Evolutionary conservation across 169 alveolate genomes (phyloP).

Genomic region (Plasmodium sp.): DNA sequence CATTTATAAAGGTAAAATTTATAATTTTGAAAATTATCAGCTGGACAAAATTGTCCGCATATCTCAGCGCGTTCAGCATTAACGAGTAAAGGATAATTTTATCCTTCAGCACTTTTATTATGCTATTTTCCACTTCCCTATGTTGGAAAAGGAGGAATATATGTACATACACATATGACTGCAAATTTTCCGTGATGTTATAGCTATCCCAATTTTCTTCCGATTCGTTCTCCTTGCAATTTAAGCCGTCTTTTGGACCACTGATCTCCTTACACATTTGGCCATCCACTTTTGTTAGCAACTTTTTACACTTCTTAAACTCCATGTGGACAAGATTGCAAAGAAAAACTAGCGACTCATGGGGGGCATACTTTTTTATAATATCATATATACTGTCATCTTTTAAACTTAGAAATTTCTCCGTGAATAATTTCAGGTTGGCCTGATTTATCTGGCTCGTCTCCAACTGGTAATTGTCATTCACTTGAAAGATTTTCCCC

Average conservation of each 20-base stretch:
- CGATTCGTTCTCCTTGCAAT: background rate
- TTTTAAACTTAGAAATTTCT: conserved; percentile 25
- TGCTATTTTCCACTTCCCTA: conserved; percentile 24
- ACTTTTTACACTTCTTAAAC: conserved; percentile 22
- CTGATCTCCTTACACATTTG: background rate
- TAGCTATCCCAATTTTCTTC: background rate
- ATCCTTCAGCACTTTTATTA: conserved; percentile 44
- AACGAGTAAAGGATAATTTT: conserved; percentile 56
- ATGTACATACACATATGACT: conserved; percentile 27
- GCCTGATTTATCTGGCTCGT: conserved; percentile 18
- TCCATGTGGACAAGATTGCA: conserved; percentile 43
- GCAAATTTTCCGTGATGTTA: background rate
- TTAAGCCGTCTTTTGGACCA: background rate
- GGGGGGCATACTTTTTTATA: conserved; percentile 18
- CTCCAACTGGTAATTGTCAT: conserved; percentile 31
- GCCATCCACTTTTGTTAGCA: conserved; percentile 1
- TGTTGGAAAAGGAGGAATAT: conserved; percentile 57
- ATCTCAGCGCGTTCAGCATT: conserved; percentile 65
- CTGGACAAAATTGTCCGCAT: conserved; percentile 62
- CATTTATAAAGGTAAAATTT: conserved; percentile 31
- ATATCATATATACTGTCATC: conserved; percentile 34
- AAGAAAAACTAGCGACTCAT: conserved; percentile 36
- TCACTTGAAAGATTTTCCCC: conserved; percentile 39
- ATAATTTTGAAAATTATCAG: conserved; percentile 58
- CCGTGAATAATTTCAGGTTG: conserved; percentile 19